A percentile compares a stretch with the other conserved stretches of the same genome.
Evolutionary conservation across 1,284 basidiomycete species (phyloP).

Genomic region (Xanthoconium separans): DNA sequence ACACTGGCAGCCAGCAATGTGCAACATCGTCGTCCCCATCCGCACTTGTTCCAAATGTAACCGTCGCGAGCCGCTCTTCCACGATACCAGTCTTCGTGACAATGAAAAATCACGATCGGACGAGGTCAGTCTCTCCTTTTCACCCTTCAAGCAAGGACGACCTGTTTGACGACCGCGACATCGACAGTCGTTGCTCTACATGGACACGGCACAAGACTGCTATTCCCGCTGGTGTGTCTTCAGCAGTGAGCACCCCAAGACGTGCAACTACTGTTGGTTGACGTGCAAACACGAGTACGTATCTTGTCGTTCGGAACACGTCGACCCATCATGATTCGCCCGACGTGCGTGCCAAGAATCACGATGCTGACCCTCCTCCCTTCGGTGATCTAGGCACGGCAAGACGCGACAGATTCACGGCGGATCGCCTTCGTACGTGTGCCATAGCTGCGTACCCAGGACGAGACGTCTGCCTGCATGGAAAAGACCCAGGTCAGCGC

Average conservation of each 20-base stretch:
- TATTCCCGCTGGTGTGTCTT: conserved; percentile 30
- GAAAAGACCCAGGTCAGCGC: conserved; percentile 20
- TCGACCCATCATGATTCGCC: background rate
- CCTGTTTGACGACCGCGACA: background rate
- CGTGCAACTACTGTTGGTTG: conserved; percentile 24
- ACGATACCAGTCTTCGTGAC: conserved; percentile 5
- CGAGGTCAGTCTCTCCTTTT: conserved; percentile 14
- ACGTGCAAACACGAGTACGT: conserved; percentile 29
- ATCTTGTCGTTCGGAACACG: no score
- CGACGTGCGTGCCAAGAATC: background rate
- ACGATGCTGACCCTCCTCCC: background rate
- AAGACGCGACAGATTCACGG: conserved; percentile 27
- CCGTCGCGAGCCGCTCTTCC: conserved; percentile 26
- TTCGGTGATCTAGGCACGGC: conserved; percentile 17
- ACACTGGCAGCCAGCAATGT: conserved; percentile 15
- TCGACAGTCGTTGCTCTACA: conserved; percentile 20
- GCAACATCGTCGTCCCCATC: conserved; percentile 27
- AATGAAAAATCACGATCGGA: conserved; percentile 18
- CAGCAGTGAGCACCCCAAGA: conserved; percentile 27
- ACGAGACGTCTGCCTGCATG: conserved; percentile 19
- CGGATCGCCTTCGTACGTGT: conserved; percentile 30
- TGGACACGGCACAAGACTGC: conserved; percentile 32
- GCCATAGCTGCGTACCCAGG: conserved; percentile 25
- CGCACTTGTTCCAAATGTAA: conserved; percentile 30
- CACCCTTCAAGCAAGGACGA: background rate